phyloP scores from a whole-genome alignment of 306 rosid genomes.

The Vigna radiata region DNA sequence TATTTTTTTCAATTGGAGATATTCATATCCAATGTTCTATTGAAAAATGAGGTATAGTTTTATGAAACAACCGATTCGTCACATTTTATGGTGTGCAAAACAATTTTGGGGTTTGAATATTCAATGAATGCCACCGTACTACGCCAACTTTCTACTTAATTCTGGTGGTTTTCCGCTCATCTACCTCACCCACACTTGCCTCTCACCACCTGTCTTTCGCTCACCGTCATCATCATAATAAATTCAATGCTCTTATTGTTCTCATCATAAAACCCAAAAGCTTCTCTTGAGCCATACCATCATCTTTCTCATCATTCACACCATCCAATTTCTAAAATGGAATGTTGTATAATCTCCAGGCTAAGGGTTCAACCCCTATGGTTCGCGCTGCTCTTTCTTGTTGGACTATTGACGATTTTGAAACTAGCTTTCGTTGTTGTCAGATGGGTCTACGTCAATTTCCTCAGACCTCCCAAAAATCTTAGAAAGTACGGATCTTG shows the following conservation, averaged over 20 bases:
- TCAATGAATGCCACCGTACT: background rate
- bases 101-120: background rate
- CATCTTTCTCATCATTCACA: slow-evolving; percentile 5
- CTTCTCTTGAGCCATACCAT: background rate
- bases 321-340: slow-evolving; percentile 46
- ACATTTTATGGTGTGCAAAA: background rate
- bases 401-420: slow-evolving; percentile 59
- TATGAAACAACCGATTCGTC: too few relatives aligned
- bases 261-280: background rate
- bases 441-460: slow-evolving; percentile 77
- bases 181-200: slow-evolving; percentile 54
- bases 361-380: slow-evolving; percentile 75
- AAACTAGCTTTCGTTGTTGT: slow-evolving; percentile 46
- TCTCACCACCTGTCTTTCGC: background rate
- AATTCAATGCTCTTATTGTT: slow-evolving; percentile 3
- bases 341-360: slow-evolving; percentile 43
- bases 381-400: slow-evolving; percentile 51
- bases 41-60: too few relatives aligned
- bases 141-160: slow-evolving; percentile 42
- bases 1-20: too few relatives aligned
- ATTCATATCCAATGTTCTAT: too few relatives aligned
- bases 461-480: slow-evolving; percentile 72
- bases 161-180: slow-evolving; percentile 75
- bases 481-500: slow-evolving; percentile 80
- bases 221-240: background rate